A percentile compares a stretch with the other conserved stretches of the same genome.
phyloP scores from a whole-genome alignment of 1,139 yeast genomes.

The Kodamaea derodonti region DNA sequence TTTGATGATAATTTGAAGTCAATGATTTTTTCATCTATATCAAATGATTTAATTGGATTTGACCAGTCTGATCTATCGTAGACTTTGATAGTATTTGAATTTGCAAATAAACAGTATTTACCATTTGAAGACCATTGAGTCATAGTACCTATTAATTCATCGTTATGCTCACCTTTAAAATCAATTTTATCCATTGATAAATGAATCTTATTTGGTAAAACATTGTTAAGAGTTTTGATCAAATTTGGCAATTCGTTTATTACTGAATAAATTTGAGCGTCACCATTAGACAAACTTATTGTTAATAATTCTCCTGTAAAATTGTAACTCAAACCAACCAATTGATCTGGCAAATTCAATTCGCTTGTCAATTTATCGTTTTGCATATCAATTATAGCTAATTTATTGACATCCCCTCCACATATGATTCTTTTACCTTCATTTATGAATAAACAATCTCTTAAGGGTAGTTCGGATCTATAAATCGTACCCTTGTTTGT shows the following conservation, averaged over 20 bases:
- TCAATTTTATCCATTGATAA: slow-evolving; percentile 37
- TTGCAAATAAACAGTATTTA: slow-evolving; percentile 51
- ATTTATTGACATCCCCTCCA: slow-evolving; percentile 74
- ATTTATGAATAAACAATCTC: slow-evolving; percentile 64
- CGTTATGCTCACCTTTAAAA: slow-evolving; percentile 33
- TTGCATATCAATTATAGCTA: slow-evolving; percentile 49
- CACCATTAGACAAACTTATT: slow-evolving; percentile 66
- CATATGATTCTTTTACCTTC: slow-evolving; percentile 66
- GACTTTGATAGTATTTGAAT: slow-evolving; percentile 31
- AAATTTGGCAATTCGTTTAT: slow-evolving; percentile 38
- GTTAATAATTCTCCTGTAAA: slow-evolving; percentile 57
- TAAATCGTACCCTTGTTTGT: slow-evolving; percentile 26
- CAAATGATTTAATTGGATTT: slow-evolving; percentile 5
- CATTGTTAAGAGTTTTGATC: slow-evolving; percentile 39
- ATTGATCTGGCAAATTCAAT: slow-evolving; percentile 49
- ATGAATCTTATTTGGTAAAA: slow-evolving; percentile 32
- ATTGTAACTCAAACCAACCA: slow-evolving; percentile 61
- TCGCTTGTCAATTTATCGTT: slow-evolving; percentile 33
- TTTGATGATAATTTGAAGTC: slow-evolving; percentile 59
- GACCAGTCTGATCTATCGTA: slow-evolving; percentile 35
- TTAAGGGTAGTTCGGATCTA: slow-evolving; percentile 57
- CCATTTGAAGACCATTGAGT: slow-evolving; percentile 48
- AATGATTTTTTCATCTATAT: slow-evolving; percentile 25
- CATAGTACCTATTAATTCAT: slow-evolving; percentile 34
- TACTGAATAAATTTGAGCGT: slow-evolving; percentile 60